phyloP scores from a whole-genome alignment of 192 early-diverging fungal species.

The Neocallimastix lanati region DNA sequence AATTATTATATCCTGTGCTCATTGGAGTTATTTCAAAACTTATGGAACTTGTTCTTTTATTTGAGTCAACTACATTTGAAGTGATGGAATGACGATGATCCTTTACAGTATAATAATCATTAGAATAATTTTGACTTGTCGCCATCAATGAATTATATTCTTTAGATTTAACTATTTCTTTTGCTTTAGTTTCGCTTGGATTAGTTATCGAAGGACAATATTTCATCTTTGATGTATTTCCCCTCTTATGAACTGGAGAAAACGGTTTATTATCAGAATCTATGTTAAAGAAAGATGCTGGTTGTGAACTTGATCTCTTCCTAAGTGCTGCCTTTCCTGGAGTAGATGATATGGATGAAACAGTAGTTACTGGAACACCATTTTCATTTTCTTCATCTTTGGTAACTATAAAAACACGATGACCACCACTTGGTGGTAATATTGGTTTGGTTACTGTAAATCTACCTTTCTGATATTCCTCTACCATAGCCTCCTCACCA shows the following conservation, averaged over 20 bases:
- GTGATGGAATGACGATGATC: background rate
- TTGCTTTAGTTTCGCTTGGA: too few species aligned
- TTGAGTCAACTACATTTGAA: background rate
- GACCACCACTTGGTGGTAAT: background rate
- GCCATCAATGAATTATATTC: background rate
- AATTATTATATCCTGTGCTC: background rate
- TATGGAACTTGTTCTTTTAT: background rate
- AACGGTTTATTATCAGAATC: background rate
- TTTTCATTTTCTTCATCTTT: background rate
- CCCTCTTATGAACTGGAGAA: background rate
- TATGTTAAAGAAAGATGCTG: background rate
- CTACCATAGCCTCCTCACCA: background rate
- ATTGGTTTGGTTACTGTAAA: background rate
- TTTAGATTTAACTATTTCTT: background rate
- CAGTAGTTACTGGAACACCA: background rate
- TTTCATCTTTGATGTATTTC: background rate
- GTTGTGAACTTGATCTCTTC: background rate
- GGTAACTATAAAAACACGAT: background rate
- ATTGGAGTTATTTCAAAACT: background rate
- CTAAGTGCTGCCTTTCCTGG: background rate
- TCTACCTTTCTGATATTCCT: background rate
- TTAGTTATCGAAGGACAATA: background rate
- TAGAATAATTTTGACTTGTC: too few species aligned
- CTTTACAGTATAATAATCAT: too few species aligned
- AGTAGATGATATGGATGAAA: background rate